phyloP scores from a whole-genome alignment of 495 filamentous ascomycete species.

The Podospora australis region DNA sequence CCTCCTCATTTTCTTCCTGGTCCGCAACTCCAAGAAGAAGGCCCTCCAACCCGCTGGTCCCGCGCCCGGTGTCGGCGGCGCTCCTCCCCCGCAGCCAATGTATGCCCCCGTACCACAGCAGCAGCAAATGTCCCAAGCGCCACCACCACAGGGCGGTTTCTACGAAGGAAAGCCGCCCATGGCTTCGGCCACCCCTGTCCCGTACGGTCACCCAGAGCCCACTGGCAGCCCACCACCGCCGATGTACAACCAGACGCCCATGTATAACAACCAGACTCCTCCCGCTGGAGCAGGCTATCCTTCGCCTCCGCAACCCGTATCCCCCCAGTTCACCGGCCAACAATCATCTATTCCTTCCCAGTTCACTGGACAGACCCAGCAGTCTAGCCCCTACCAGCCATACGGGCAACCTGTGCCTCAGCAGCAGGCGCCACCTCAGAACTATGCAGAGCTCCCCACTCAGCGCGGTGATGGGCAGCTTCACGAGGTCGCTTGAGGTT shows the following conservation, averaged over 20 bases:
- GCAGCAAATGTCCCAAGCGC: neutral
- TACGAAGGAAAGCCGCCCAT: neutral
- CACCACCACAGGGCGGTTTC: neutral
- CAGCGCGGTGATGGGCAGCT: slow-evolving; percentile 17
- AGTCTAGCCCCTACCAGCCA: neutral
- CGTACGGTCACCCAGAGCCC: neutral
- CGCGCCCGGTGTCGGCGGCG: neutral
- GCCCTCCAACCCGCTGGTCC: neutral
- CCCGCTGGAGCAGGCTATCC: neutral
- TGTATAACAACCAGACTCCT: neutral
- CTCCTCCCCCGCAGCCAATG: neutral
- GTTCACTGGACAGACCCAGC: neutral
- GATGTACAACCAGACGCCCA: neutral
- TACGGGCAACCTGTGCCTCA: neutral
- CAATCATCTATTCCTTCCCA: neutral
- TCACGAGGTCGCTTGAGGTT: too few relatives aligned
- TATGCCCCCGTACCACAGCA: neutral
- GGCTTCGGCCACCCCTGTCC: neutral
- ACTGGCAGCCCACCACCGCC: neutral
- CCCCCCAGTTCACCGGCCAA: neutral
- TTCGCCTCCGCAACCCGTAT: neutral
- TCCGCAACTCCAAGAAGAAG: slow-evolving; percentile 5
- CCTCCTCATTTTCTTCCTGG: slow-evolving; percentile 33
- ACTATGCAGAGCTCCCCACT: slow-evolving; percentile 10
- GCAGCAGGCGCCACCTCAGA: neutral